Conservation (phyloP, 225 moss, liverwort and hornwort species). For the Anthoceros angustus region DNA sequence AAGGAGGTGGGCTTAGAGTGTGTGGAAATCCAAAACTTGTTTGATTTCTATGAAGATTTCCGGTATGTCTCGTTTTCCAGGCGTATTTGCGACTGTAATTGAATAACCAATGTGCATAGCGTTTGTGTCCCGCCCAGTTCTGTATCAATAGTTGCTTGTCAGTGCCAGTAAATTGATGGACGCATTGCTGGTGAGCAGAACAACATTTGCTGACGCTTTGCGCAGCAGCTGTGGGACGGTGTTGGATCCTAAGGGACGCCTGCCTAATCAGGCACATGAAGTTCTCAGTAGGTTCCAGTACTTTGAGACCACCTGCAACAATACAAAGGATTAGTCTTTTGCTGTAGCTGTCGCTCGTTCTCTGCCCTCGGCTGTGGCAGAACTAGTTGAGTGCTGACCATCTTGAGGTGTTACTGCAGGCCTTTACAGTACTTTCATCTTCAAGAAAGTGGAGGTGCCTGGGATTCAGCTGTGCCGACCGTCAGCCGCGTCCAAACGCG, state of each 20-base stretch:
- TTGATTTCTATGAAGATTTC: conserved; percentile 86
- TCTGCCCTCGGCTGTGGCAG: neutral
- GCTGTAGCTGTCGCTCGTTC: neutral
- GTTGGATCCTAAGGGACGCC: conserved; percentile 62
- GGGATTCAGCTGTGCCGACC: neutral
- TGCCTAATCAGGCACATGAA: conserved; percentile 58
- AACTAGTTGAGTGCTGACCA: neutral
- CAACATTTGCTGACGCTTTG: conserved; percentile 58
- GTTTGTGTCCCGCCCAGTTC: conserved; percentile 7
- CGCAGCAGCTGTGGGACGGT: conserved; percentile 66
- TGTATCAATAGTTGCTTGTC: neutral
- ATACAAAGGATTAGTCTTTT: neutral
- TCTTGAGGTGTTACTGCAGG: conserved; percentile 19
- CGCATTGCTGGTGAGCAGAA: conserved; percentile 17
- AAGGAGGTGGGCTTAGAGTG: conserved; percentile 73
- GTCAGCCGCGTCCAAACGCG: neutral
- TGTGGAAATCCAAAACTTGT: conserved; percentile 79
- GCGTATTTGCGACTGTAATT: neutral
- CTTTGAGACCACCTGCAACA: neutral
- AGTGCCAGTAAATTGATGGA: neutral
- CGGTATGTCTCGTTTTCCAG: conserved; percentile 16
- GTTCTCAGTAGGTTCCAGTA: conserved; percentile 48
- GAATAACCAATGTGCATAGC: neutral
- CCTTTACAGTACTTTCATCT: conserved; percentile 78
- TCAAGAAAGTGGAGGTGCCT: conserved; percentile 44